These are phyloP conservation scores for Cystobasidium slooffiae DNA, from an alignment of 1,284 basidiomycete genomes.

Conservation along the genomic window DNA sequence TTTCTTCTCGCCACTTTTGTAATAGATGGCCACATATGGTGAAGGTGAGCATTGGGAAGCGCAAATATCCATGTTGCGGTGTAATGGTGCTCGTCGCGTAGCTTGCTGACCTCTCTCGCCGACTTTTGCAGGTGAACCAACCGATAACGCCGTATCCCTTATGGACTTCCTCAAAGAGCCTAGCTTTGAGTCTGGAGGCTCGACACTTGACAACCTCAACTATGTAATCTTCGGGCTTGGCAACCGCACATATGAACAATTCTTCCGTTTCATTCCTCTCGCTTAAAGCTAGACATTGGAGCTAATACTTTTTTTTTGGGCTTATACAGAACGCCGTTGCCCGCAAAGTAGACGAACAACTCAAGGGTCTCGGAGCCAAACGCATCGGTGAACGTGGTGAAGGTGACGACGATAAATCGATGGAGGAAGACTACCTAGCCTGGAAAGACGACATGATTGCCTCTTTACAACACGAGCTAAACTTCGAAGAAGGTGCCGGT, in stretches of 20 bases:
- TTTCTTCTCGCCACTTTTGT: too few species aligned
- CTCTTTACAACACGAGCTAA: slow-evolving; percentile 75
- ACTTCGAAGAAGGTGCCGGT: slow-evolving; percentile 92
- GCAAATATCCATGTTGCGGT: neutral
- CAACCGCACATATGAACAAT: slow-evolving; percentile 63
- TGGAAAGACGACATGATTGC: slow-evolving; percentile 99
- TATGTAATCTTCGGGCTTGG: slow-evolving; percentile 95
- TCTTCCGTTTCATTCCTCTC: too few species aligned
- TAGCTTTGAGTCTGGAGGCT: slow-evolving; percentile 77
- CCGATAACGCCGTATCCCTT: slow-evolving; percentile 94
- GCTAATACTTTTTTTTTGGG: too few species aligned
- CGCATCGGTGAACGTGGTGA: slow-evolving; percentile 91
- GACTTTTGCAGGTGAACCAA: slow-evolving; percentile 69
- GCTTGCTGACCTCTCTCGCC: neutral
- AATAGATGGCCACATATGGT: slow-evolving; percentile 89
- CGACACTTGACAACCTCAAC: slow-evolving; percentile 81
- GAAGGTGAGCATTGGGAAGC: slow-evolving; percentile 63
- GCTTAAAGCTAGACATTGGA: too few species aligned
- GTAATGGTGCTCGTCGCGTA: too few species aligned
- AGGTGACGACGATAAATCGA: slow-evolving; percentile 98
- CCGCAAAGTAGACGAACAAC: slow-evolving; percentile 73
- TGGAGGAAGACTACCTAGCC: slow-evolving; percentile 99
- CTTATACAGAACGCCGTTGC: slow-evolving; percentile 86
- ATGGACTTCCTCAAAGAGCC: slow-evolving; percentile 89
- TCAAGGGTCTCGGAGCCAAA: slow-evolving; percentile 78